phyloP scores from a whole-genome alignment of 208 protist species.

The Acanthamoeba pearcei region DNA sequence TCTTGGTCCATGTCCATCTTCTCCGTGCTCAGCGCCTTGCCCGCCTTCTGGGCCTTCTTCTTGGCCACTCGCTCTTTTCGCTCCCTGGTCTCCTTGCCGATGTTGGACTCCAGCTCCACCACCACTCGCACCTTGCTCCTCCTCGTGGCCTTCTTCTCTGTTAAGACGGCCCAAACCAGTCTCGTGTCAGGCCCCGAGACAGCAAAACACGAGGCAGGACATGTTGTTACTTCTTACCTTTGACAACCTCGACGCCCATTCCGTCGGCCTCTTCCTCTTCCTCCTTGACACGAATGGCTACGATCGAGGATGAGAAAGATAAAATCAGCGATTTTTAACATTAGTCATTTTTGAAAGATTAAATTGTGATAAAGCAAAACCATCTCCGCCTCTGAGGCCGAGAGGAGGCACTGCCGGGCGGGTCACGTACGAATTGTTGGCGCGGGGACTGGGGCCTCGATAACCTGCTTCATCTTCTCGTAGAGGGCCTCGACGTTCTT shows the following conservation, averaged over 20 bases:
- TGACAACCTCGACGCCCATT: neutral
- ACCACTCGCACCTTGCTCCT: slow-evolving; percentile 33
- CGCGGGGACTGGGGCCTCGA: neutral
- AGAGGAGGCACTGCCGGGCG: too few relatives aligned
- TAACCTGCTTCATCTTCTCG: slow-evolving; percentile 63
- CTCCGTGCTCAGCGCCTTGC: slow-evolving; percentile 34
- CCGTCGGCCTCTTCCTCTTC: neutral
- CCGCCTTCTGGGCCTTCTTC: slow-evolving; percentile 55
- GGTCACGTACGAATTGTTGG: slow-evolving; percentile 31
- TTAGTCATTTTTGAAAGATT: neutral
- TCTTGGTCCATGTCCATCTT: slow-evolving; percentile 32
- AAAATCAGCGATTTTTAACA: neutral
- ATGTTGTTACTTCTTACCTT: neutral
- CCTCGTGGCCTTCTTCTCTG: neutral
- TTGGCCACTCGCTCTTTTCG: slow-evolving; percentile 56
- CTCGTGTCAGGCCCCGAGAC: neutral
- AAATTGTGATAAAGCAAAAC: neutral
- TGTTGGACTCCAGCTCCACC: slow-evolving; percentile 56
- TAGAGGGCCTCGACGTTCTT: slow-evolving; percentile 49
- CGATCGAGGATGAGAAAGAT: neutral
- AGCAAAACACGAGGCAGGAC: too few relatives aligned
- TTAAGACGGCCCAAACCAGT: neutral
- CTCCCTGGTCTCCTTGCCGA: slow-evolving; percentile 29
- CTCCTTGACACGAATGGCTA: slow-evolving; percentile 21
- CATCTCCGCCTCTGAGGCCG: neutral